Percentiles rank a stretch among this genome's conserved stretches.
phyloP scores from a whole-genome alignment of 176 grass and related monocot genomes.

The Eragrostis nindensis region DNA sequence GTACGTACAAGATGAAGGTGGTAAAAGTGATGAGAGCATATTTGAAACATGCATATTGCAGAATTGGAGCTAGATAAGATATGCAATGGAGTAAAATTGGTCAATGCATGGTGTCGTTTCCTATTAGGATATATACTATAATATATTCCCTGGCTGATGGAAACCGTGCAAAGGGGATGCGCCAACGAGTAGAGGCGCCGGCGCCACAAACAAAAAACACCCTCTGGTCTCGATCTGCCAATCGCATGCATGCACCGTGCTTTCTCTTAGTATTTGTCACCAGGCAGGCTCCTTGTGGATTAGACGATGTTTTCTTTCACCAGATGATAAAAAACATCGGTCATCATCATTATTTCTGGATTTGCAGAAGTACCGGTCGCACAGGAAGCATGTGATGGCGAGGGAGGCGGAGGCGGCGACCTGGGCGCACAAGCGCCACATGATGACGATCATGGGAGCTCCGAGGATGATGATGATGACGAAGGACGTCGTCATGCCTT shows the following conservation, averaged over 20 bases:
- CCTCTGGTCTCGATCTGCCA: neutral
- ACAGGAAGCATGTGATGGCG: slow-evolving; percentile 83
- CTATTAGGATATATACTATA: too few species aligned
- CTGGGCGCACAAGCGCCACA: slow-evolving; percentile 71
- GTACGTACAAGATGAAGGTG: neutral
- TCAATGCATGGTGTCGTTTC: neutral
- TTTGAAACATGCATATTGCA: too few species aligned
- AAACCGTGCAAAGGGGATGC: slow-evolving; percentile 37
- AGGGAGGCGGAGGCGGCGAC: slow-evolving; percentile 78
- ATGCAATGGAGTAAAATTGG: neutral
- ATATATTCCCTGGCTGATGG: slow-evolving; percentile 41
- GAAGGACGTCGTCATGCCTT: too few species aligned
- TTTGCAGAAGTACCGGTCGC: slow-evolving; percentile 89
- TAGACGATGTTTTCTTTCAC: too few species aligned
- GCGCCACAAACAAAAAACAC: neutral
- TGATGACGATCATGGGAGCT: too few species aligned
- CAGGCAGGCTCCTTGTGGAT: neutral
- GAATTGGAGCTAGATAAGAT: neutral
- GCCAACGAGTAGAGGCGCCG: slow-evolving; percentile 9
- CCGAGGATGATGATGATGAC: too few species aligned
- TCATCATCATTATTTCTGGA: neutral
- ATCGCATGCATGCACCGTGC: neutral
- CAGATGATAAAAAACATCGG: too few species aligned
- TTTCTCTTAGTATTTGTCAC: neutral
- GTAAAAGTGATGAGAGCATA: neutral